Conservation (phyloP, 2,329 filamentous ascomycete genomes). For the Clathrospora elynae region DNA sequence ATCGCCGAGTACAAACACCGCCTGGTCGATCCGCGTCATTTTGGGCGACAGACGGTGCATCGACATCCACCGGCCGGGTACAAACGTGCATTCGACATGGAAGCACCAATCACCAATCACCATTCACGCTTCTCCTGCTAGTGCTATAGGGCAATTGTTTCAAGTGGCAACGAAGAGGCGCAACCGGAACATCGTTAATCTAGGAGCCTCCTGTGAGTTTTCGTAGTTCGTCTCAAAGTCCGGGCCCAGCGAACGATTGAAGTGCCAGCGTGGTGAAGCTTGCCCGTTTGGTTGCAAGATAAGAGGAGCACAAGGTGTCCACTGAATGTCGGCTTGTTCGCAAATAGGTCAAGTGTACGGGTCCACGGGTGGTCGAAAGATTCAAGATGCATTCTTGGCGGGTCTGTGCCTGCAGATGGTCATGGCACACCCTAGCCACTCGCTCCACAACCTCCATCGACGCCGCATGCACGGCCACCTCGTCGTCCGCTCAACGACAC, state of each 20-base stretch:
- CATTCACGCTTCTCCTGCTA: conserved; percentile 9
- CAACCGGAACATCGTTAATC: no score
- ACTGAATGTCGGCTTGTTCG: background rate
- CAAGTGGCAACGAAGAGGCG: conserved; percentile 17
- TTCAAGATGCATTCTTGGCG: conserved; percentile 20
- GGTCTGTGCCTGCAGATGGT: conserved; percentile 33
- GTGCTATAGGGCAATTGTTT: conserved; percentile 12
- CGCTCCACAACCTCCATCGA: conserved; percentile 22
- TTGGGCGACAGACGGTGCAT: conserved; percentile 29
- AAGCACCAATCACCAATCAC: conserved; percentile 40
- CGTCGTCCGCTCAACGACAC: conserved; percentile 25
- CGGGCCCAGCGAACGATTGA: conserved; percentile 1
- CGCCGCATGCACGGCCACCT: conserved; percentile 29
- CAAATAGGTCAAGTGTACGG: background rate
- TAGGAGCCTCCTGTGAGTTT: no score
- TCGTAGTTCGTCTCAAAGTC: no score
- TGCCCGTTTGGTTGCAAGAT: no score
- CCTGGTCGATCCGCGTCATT: conserved; percentile 27
- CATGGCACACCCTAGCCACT: conserved; percentile 17
- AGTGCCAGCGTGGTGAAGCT: no score
- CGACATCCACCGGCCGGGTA: conserved; percentile 25
- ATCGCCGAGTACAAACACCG: conserved; percentile 34
- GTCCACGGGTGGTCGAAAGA: conserved; percentile 21
- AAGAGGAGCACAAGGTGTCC: no score
- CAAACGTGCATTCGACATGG: conserved; percentile 26